Evolutionary conservation across 73 alveolate species (phyloP), one percentile per base, ranked within the genome.

Genomic region (Breviolum minutum): DNA sequence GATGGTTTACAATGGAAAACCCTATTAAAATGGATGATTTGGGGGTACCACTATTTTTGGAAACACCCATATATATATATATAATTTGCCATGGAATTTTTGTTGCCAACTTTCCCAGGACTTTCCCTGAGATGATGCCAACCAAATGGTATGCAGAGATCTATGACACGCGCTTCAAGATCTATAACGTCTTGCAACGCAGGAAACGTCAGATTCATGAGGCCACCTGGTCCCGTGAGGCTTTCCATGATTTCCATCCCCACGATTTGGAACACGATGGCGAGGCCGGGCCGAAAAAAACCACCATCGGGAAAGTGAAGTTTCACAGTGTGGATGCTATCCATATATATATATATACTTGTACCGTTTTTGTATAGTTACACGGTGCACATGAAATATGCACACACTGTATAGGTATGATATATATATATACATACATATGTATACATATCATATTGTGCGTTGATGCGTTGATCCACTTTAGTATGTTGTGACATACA

Each of bases 201-300:
- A 70, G 99, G n/a, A 94, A 94, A 85, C 94, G 99, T n/a, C 92
- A 94, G 85, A 71, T 60, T 26, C 98, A 92, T 26, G 98, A 92
- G 82, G 89, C 98, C 91, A 74, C 82, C 80, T 92, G 98, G 98
- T 73, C 98, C 27, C 98, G 98, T 12, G 98, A 92, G 74, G 66
- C 98, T 81, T 74, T 74, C 81, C 98, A 92, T 92, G 99, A 94
- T 40, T 94, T 94, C 85, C 99, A 94, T 80, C 99, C 99, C 4
- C 99, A 94, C 63, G 99, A 94, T 94, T 2, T 94, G 94, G 99
- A 94, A 76, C 99, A 94, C 24, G 99, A 94, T 63, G 99, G 99
- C 32, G 94, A 94, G 81, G 84, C 85, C 11, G 13, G 12, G 40
- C 54, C 54, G 0, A 3, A 40, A 48, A 3, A 40, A 48, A 48